Percentiles rank a stretch among this genome's conserved stretches.
phyloP scores from a whole-genome alignment of 495 filamentous ascomycete species.

The Parathielavia hyrcaniae region DNA sequence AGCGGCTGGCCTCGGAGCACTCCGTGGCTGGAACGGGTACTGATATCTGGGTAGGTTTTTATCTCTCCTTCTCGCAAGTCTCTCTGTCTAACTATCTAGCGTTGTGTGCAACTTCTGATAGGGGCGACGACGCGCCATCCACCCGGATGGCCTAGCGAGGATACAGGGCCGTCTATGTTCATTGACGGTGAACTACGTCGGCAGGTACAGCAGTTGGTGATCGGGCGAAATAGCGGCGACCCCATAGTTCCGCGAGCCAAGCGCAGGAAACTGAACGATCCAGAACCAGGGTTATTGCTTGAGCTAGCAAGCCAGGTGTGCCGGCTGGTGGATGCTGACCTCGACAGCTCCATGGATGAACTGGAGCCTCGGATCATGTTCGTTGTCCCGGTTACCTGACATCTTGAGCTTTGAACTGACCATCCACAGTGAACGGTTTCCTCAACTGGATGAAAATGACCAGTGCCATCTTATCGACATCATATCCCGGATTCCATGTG shows the following conservation, averaged over 20 bases:
- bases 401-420: background rate
- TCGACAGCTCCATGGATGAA: constrained; percentile 11
- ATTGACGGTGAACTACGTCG: constrained; percentile 26
- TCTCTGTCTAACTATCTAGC: constrained; percentile 29
- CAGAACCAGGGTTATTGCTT: constrained; percentile 15
- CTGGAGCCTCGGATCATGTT: constrained; percentile 28
- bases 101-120: constrained; percentile 31
- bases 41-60: constrained; percentile 35
- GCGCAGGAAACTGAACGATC: constrained; percentile 29
- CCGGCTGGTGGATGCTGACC: constrained; percentile 21
- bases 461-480: constrained; percentile 34
- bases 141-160: constrained; percentile 8
- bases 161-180: constrained; percentile 26
- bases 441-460: constrained; percentile 24
- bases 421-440: constrained; percentile 25
- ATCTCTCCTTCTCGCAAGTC: background rate
- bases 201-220: constrained; percentile 23
- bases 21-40: constrained; percentile 18
- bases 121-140: constrained; percentile 20
- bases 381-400: constrained; percentile 5
- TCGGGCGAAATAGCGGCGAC: constrained; percentile 8
- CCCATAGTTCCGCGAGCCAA: constrained; percentile 28
- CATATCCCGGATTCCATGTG: constrained; percentile 34
- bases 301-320: constrained; percentile 19
- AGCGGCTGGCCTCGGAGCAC: constrained; percentile 25